Percentiles rank a stretch among this genome's conserved stretches.
phyloP scores from a whole-genome alignment of 2,329 filamentous ascomycete genomes.

The Microthyrium microscopicum region DNA sequence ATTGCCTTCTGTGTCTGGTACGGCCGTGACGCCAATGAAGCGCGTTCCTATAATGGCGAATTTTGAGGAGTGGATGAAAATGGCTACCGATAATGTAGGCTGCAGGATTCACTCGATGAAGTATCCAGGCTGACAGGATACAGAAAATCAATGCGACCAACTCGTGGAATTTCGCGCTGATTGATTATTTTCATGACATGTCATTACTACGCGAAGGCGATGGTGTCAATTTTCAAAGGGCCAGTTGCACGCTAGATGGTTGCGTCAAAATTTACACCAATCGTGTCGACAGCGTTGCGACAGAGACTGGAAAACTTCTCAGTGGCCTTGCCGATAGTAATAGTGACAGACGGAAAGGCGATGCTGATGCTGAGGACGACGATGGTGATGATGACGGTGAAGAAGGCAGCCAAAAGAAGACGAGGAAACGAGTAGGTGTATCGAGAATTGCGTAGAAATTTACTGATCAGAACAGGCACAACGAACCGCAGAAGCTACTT shows the following conservation, averaged over 20 bases:
- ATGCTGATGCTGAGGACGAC: conserved; percentile 19
- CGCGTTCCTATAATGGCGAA: conserved; percentile 90
- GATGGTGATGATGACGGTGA: conserved; percentile 40
- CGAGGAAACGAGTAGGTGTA: conserved; percentile 52
- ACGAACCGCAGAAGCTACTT: conserved; percentile 65
- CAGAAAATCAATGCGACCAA: conserved; percentile 81
- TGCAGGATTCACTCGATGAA: neutral
- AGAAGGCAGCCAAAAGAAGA: conserved; percentile 46
- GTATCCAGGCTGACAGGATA: conserved; percentile 10
- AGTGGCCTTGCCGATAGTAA: conserved; percentile 84
- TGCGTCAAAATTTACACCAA: conserved; percentile 99
- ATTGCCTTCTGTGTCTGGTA: conserved; percentile 45
- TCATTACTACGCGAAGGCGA: conserved; percentile 90
- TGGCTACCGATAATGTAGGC: conserved; percentile 78
- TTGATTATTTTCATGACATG: conserved; percentile 99
- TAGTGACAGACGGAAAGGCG: conserved; percentile 32
- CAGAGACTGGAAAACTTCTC: conserved; percentile 85
- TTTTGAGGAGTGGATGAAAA: conserved; percentile 99
- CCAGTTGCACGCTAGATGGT: conserved; percentile 90
- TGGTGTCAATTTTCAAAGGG: conserved; percentile 95
- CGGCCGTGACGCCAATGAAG: conserved; percentile 85
- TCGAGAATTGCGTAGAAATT: neutral
- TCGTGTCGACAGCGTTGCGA: conserved; percentile 93
- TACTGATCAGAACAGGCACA: conserved; percentile 13
- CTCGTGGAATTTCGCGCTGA: conserved; percentile 99